A percentile compares a stretch with the other conserved stretches of the same genome.
Conservation (phyloP, 176 grass and related monocot genomes). For the Themeda triandra region DNA sequence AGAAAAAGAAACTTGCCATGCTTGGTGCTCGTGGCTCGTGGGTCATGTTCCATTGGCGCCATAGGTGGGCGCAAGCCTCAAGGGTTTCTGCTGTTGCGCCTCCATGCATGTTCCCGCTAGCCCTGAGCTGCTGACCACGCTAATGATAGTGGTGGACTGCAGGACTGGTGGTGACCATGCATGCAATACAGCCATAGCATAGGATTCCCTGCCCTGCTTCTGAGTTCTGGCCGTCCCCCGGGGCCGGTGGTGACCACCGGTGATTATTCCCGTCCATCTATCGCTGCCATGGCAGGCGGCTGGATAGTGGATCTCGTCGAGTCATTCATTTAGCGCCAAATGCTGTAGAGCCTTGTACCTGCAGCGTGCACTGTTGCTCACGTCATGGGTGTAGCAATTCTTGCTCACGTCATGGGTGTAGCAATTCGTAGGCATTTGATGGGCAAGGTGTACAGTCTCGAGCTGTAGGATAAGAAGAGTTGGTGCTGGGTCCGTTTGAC, state of each 20-base stretch:
- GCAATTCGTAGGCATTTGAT: background rate
- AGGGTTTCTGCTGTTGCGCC: background rate
- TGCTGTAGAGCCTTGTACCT: background rate
- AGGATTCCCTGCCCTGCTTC: slow-evolving; percentile 11
- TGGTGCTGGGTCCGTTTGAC: background rate
- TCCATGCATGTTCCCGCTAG: background rate
- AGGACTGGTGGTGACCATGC: background rate
- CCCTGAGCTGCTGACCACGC: background rate
- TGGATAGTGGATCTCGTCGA: background rate
- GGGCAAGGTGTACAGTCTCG: background rate
- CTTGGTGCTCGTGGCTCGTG: background rate
- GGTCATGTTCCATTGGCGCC: background rate
- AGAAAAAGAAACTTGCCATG: background rate
- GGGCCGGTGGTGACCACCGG: background rate
- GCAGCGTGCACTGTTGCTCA: background rate
- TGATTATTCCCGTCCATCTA: background rate
- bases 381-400: background rate
- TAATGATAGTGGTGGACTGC: background rate
- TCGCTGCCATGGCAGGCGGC: background rate
- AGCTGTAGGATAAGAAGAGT: background rate
- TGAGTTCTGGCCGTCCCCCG: background rate
- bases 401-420: background rate
- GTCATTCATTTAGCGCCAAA: background rate
- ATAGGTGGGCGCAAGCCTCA: background rate
- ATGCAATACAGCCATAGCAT: background rate